These are phyloP conservation scores for Pythium folliculosum DNA, from an alignment of 352 stramenopile species.

Conservation along the genomic window DNA sequence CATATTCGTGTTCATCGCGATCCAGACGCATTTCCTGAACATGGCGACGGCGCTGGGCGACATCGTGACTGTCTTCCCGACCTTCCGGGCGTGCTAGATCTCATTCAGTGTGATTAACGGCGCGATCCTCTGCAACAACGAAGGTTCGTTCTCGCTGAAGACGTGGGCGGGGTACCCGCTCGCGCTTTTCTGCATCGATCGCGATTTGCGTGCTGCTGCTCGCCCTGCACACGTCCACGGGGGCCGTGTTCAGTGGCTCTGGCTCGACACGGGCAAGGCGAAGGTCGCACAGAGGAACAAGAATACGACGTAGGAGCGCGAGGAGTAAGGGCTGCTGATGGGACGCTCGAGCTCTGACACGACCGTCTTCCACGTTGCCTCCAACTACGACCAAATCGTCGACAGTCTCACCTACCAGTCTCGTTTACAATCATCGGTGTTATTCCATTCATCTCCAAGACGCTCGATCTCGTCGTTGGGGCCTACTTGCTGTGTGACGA, in stretches of 20 bases:
- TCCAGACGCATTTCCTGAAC: slow-evolving; percentile 89
- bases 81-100: slow-evolving; percentile 89
- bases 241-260: neutral
- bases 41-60: slow-evolving; percentile 80
- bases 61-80: slow-evolving; percentile 90
- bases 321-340: slow-evolving; percentile 33
- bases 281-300: neutral
- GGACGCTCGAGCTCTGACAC: no score
- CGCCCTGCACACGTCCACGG: slow-evolving; percentile 58
- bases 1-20: slow-evolving; percentile 85
- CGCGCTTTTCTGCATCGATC: slow-evolving; percentile 70
- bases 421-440: no score
- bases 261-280: neutral
- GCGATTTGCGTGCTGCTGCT: slow-evolving; percentile 62
- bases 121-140: slow-evolving; percentile 82
- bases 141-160: slow-evolving; percentile 50
- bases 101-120: slow-evolving; percentile 85
- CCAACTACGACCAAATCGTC: no score
- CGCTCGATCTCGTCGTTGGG: slow-evolving; percentile 83
- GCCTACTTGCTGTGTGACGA: slow-evolving; percentile 87
- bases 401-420: no score
- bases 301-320: slow-evolving; percentile 24
- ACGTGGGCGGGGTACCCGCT: slow-evolving; percentile 78
- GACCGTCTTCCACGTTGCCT: no score
- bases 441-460: slow-evolving; percentile 72